Conservation (phyloP, 192 early-diverging fungal genomes). For the Funneliformis geosporum region DNA sequence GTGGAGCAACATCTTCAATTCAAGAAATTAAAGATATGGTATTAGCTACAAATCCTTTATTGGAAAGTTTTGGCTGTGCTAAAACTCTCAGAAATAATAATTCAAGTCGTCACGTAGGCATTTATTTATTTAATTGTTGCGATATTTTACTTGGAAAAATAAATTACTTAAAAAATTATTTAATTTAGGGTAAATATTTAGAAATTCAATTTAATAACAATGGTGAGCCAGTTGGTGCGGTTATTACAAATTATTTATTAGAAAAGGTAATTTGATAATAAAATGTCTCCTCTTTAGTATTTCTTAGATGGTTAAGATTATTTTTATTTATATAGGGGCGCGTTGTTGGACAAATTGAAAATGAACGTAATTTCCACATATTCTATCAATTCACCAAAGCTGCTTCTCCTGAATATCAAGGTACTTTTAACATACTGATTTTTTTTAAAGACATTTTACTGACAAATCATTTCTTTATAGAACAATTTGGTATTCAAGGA, state of each 20-base stretch:
- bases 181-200: conserved; percentile 89
- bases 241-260: conserved; percentile 96
- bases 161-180: not conserved
- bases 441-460: not conserved
- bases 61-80: conserved; percentile 98
- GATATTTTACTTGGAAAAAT: not conserved
- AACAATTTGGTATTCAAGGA: conserved; percentile 69
- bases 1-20: conserved; percentile 76
- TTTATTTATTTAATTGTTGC: not conserved
- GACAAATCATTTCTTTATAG: conserved; percentile 31
- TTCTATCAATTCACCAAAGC: conserved; percentile 91
- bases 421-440: conserved; percentile 34
- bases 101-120: conserved; percentile 89
- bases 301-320: not conserved
- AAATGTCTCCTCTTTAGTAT: not conserved
- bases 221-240: conserved; percentile 93
- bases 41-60: conserved; percentile 95
- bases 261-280: conserved; percentile 70
- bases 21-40: conserved; percentile 98
- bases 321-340: conserved; percentile 60
- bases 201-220: conserved; percentile 95
- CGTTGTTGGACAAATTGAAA: conserved; percentile 89
- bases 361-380: conserved; percentile 98
- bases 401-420: conserved; percentile 70
- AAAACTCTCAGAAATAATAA: conserved; percentile 99